Conservation (phyloP, 495 filamentous ascomycete species). For the Hyaloscypha hepaticicola region DNA sequence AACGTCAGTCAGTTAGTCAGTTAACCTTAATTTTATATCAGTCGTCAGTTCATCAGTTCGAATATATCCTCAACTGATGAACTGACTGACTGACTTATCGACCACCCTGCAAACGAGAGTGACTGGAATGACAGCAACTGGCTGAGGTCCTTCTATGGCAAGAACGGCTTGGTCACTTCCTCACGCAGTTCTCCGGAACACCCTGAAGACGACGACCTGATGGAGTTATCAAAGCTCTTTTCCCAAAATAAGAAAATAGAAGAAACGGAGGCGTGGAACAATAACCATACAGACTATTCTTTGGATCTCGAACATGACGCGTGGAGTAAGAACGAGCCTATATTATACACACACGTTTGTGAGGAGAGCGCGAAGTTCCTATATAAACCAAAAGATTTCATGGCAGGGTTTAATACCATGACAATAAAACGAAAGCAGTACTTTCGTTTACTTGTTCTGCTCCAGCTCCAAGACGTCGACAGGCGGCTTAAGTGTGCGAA, state of each 20-base stretch:
- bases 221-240: background rate
- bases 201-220: background rate
- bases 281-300: too few relatives aligned
- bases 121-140: too few relatives aligned
- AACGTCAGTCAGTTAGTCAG: too few relatives aligned
- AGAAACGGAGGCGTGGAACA: too few relatives aligned
- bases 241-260: background rate
- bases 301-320: too few relatives aligned
- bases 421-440: background rate
- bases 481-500: background rate
- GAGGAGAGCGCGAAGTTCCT: background rate
- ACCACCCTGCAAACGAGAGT: too few relatives aligned
- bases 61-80: too few relatives aligned
- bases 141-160: too few relatives aligned
- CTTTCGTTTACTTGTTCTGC: background rate
- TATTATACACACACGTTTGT: background rate
- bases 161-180: too few relatives aligned
- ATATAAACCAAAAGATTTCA: background rate
- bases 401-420: background rate
- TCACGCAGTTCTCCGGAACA: background rate
- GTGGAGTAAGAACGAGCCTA: background rate
- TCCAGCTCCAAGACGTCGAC: background rate
- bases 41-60: too few relatives aligned
- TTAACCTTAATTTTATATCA: too few relatives aligned
- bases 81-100: too few relatives aligned